Percentiles rank a stretch among this genome's conserved stretches.
Evolutionary conservation across 805 yeast genomes (phyloP).

Genomic region (Candida schatavii): DNA sequence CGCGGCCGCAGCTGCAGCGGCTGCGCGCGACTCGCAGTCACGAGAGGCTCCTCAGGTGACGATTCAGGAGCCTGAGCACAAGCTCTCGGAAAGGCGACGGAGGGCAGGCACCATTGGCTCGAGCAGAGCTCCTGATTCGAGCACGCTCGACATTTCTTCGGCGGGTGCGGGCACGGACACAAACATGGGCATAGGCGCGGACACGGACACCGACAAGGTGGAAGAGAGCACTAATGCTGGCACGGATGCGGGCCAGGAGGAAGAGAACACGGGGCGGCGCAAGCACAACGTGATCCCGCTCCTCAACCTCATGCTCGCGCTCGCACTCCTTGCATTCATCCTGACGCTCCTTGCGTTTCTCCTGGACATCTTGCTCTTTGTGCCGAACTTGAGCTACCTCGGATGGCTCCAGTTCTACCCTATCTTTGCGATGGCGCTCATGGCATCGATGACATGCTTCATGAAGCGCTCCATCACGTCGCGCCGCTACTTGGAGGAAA

Average conservation of each 20-base stretch:
- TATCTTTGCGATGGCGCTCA: constrained; percentile 59
- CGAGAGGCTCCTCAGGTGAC: neutral
- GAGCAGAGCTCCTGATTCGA: no score
- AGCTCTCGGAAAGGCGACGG: neutral
- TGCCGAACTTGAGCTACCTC: constrained; percentile 71
- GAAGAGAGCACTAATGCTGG: neutral
- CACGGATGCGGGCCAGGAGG: neutral
- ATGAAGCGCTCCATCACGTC: constrained; percentile 66
- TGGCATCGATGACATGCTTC: constrained; percentile 66
- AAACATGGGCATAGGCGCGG: neutral
- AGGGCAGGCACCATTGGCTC: no score
- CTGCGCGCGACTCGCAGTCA: neutral
- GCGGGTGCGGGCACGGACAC: neutral
- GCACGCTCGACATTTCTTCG: no score
- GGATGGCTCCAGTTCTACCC: constrained; percentile 83
- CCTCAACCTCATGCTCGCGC: constrained; percentile 50
- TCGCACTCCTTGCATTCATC: constrained; percentile 68
- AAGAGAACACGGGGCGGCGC: neutral
- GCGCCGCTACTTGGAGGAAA: constrained; percentile 38
- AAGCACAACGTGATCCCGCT: constrained; percentile 26
- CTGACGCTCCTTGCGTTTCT: constrained; percentile 70
- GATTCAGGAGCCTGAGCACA: neutral
- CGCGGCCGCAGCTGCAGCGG: neutral
- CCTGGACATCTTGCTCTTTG: constrained; percentile 77
- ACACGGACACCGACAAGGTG: no score